phyloP scores from a whole-genome alignment of 2,329 filamentous ascomycete species.

The Cytospora chrysosperma region DNA sequence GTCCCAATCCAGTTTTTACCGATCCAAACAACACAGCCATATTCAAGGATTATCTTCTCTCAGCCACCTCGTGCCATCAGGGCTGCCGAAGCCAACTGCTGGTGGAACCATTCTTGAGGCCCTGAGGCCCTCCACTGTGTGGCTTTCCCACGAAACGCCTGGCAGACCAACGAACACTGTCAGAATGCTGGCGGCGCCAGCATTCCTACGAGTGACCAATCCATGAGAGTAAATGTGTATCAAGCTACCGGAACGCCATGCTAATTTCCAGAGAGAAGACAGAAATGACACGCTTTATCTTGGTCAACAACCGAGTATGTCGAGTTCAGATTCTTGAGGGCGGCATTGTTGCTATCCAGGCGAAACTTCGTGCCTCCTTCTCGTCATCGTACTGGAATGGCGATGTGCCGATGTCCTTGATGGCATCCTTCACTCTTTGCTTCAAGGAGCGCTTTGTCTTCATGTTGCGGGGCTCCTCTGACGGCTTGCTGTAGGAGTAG shows the following conservation, averaged over 20 bases:
- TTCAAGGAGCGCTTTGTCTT: slow-evolving; percentile 20
- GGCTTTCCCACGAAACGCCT: neutral
- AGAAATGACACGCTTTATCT: neutral
- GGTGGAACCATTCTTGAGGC: neutral
- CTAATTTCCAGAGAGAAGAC: neutral
- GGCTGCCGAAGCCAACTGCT: no score
- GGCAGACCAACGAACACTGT: neutral
- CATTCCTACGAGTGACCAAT: neutral
- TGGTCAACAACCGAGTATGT: neutral
- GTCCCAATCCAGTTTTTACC: neutral
- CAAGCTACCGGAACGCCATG: slow-evolving; percentile 4
- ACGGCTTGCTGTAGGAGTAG: slow-evolving; percentile 33
- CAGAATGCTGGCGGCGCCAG: neutral
- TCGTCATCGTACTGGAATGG: slow-evolving; percentile 21
- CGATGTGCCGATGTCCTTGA: slow-evolving; percentile 25
- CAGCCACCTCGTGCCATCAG: neutral
- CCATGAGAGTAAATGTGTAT: neutral
- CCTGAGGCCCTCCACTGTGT: neutral
- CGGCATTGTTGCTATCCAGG: slow-evolving; percentile 12
- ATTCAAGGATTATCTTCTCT: neutral
- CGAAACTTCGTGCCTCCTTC: slow-evolving; percentile 5
- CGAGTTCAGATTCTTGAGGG: slow-evolving; percentile 8
- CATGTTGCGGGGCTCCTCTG: slow-evolving; percentile 4
- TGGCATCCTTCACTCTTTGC: slow-evolving; percentile 18
- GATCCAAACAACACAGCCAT: neutral